Base-by-base conservation (phyloP, 805 yeast species). In the Saturnispora halmiae region DNA sequence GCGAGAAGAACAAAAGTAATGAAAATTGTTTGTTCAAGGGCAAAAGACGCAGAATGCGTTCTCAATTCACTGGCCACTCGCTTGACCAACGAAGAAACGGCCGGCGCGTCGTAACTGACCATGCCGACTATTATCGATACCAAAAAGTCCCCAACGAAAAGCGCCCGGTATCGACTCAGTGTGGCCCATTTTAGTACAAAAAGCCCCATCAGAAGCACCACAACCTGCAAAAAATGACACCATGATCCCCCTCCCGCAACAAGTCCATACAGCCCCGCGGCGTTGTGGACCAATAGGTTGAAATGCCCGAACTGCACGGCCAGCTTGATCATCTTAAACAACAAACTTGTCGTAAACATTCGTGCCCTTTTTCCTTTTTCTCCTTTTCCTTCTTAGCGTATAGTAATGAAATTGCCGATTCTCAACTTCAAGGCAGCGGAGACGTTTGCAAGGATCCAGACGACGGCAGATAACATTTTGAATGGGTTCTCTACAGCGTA, bases 401-500 rank as follows among this genome's bases (percentile, higher is more conserved):
- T 7, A 7, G 16, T 15, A 4, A 39, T 39, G 42, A 50, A 48
- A 36, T 42, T 60, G 38, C 66, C 75, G 2, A 56, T 84, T 11
- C 61, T 84, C 38, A 75, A 80, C 46, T 83, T 84, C 61, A 66
- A 64, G 40, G 56, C 65, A n/a, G 65, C 77, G 1, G 57, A 66
- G 14, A 72, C 73, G 9, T 53, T 78, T 31, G 58, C 64, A 8
- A 65, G 69, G 25, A 60, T 82, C 15, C 59, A 82, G 46, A 70
- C 78, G 1, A 66, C 92, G 40, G 70, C 82, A 31, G 95, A 84
- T 59, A 70, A 75, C 50, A 28, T 34, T 19, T 64, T 84, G 39
- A 90, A 90, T 1, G 95, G 95, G 0, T 83, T 65, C 59, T 79
- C 88, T 31, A 75, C 83, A 4, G 61, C 49, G 1, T 43, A 52